These are phyloP conservation scores for Cochliopodium minus DNA, from an alignment of 208 protist species.

Conservation along the genomic window DNA sequence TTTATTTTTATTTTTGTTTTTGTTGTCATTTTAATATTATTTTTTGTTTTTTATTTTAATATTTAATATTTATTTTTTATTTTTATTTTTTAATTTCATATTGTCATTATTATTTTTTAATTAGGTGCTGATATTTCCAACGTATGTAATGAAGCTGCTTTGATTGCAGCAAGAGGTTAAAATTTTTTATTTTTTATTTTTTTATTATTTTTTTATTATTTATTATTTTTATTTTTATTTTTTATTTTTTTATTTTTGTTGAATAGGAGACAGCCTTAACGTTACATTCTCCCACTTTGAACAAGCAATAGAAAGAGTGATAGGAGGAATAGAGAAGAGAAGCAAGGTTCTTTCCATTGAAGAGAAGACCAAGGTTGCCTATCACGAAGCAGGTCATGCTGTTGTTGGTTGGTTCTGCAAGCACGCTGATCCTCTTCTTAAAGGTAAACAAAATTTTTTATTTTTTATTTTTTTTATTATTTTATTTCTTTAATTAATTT, in stretches of 20 bases:
- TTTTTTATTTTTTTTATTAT: too few relatives aligned
- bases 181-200: neutral
- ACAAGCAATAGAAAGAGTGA: conserved; percentile 75
- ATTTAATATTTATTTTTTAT: conserved; percentile 31
- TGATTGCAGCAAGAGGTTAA: conserved; percentile 27
- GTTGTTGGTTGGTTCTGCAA: conserved; percentile 87
- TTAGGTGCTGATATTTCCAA: conserved; percentile 88
- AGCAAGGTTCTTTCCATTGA: conserved; percentile 50
- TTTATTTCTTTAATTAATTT: too few relatives aligned
- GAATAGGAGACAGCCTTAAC: conserved; percentile 39
- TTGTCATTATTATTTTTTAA: conserved; percentile 55
- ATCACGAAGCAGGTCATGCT: conserved; percentile 94
- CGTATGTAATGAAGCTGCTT: conserved; percentile 79
- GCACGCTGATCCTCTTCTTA: conserved; percentile 82
- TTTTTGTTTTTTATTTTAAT: conserved; percentile 13
- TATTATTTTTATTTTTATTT: neutral
- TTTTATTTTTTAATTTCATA: conserved; percentile 41
- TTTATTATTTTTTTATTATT: neutral
- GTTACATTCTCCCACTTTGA: conserved; percentile 70
- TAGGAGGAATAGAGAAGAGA: conserved; percentile 79
- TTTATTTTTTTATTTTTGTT: conserved; percentile 38
- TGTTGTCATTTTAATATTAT: too few relatives aligned
- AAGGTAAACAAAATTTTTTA: too few relatives aligned
- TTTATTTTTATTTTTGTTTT: neutral
- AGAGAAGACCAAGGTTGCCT: conserved; percentile 77